Conservation (phyloP, 1,284 basidiomycete genomes). For the Sutorius eximius region DNA sequence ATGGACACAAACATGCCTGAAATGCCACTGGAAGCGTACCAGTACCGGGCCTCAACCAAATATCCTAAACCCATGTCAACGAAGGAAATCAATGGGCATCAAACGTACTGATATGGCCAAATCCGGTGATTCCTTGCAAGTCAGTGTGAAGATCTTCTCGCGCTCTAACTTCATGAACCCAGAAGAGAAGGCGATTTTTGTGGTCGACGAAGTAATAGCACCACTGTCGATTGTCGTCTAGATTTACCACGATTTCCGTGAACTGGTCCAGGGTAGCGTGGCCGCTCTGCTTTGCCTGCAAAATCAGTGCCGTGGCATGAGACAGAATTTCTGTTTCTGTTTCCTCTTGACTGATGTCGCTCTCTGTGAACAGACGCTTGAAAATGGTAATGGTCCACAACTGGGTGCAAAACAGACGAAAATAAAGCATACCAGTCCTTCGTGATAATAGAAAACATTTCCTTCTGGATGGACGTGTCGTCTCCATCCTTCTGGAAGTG, state of each 20-base stretch:
- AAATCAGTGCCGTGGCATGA: neutral
- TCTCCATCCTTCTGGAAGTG: conserved; percentile 7
- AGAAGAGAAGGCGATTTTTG: no score
- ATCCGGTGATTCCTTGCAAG: conserved; percentile 4
- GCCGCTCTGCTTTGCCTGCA: neutral
- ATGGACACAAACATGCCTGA: neutral
- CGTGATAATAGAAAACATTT: conserved; percentile 12
- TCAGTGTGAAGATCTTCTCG: neutral
- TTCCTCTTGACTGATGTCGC: conserved; percentile 3
- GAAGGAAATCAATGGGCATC: neutral
- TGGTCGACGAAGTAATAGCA: no score
- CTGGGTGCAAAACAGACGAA: neutral
- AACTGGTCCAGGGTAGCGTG: neutral
- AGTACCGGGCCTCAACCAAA: conserved; percentile 16
- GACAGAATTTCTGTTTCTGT: neutral
- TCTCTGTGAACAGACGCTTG: conserved; percentile 25
- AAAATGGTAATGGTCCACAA: neutral
- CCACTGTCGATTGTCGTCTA: no score
- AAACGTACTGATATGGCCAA: conserved; percentile 18
- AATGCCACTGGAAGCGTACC: neutral
- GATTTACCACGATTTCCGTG: no score
- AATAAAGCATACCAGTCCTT: conserved; percentile 13
- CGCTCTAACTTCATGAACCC: neutral
- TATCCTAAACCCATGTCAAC: conserved; percentile 16
- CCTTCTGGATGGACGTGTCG: conserved; percentile 24